Evolutionary conservation across 768 basidiomycete genomes (phyloP).

Genomic region (Panus rudis): DNA sequence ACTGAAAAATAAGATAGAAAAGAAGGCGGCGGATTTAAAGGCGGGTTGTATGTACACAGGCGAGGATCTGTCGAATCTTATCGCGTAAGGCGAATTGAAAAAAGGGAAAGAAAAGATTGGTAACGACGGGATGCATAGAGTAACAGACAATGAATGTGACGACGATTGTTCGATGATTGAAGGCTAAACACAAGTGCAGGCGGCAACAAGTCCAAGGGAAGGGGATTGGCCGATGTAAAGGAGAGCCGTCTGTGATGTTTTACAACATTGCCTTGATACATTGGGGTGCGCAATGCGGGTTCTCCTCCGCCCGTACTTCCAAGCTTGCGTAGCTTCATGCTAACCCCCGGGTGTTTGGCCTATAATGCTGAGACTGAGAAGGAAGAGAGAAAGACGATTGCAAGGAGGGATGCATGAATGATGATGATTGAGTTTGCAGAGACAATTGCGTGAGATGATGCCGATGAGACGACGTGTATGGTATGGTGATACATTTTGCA

Average conservation of each 20-base stretch:
- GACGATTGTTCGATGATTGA: slow-evolving; percentile 35
- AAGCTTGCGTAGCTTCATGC: slow-evolving; percentile 3
- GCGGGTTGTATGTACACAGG: slow-evolving; percentile 20
- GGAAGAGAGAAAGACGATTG: slow-evolving; percentile 42
- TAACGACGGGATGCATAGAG: slow-evolving; percentile 28
- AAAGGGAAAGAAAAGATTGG: too few relatives aligned
- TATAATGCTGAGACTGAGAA: slow-evolving; percentile 16
- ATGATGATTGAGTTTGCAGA: slow-evolving; percentile 29
- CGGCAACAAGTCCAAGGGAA: slow-evolving; percentile 14
- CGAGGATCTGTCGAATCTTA: slow-evolving; percentile 39
- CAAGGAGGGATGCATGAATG: slow-evolving; percentile 42
- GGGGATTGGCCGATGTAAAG: slow-evolving; percentile 12
- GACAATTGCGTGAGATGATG: slow-evolving; percentile 46
- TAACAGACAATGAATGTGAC: slow-evolving; percentile 36
- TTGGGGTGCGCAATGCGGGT: slow-evolving; percentile 10
- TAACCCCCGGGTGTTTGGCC: neutral
- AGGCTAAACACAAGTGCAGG: slow-evolving; percentile 27
- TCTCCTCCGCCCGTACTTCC: slow-evolving; percentile 15
- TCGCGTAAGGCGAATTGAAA: slow-evolving; percentile 32
- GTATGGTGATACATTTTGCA: slow-evolving; percentile 76
- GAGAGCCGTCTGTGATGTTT: slow-evolving; percentile 18
- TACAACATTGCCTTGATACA: slow-evolving; percentile 22
- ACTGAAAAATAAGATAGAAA: slow-evolving; percentile 83
- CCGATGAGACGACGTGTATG: slow-evolving; percentile 48
- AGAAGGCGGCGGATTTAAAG: slow-evolving; percentile 43